Conservation (phyloP, 768 basidiomycete species). For the Pleurotus pulmonarius region DNA sequence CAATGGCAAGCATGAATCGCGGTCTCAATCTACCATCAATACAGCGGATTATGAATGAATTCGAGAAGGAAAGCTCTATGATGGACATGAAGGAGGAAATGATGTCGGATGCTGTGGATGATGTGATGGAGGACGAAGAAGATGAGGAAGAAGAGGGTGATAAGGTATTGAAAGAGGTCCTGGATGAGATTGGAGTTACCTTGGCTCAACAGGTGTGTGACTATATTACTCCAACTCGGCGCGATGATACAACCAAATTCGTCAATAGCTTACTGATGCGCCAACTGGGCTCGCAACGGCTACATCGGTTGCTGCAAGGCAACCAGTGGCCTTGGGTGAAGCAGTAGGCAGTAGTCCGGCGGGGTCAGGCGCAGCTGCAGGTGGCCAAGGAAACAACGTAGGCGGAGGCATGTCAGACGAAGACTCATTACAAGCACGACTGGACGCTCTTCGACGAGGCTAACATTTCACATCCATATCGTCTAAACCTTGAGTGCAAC, state of each 20-base stretch:
- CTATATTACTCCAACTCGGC: neutral
- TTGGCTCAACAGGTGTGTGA: slow-evolving; percentile 75
- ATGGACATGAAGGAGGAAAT: slow-evolving; percentile 99
- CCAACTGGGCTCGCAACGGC: slow-evolving; percentile 67
- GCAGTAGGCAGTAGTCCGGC: slow-evolving; percentile 32
- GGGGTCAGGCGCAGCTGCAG: slow-evolving; percentile 14
- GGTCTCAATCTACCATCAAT: slow-evolving; percentile 94
- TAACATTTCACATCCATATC: slow-evolving; percentile 28
- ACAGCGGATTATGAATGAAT: slow-evolving; percentile 95
- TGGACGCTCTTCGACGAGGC: slow-evolving; percentile 83
- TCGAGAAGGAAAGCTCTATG: slow-evolving; percentile 93
- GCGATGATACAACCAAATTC: slow-evolving; percentile 10
- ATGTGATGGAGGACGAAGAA: slow-evolving; percentile 97
- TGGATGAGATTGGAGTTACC: slow-evolving; percentile 95
- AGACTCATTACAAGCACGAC: slow-evolving; percentile 88
- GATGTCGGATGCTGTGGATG: slow-evolving; percentile 98
- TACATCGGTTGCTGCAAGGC: slow-evolving; percentile 58
- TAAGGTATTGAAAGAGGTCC: slow-evolving; percentile 90
- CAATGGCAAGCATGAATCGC: slow-evolving; percentile 97
- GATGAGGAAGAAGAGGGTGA: slow-evolving; percentile 97
- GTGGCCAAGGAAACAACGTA: slow-evolving; percentile 32
- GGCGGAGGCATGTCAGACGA: slow-evolving; percentile 63
- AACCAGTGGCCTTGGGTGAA: slow-evolving; percentile 86
- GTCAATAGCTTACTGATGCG: slow-evolving; percentile 71
- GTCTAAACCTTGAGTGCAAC: slow-evolving; percentile 50